Percentiles rank a stretch among this genome's conserved stretches.
phyloP scores from a whole-genome alignment of 768 basidiomycete genomes.

The Gloeophyllum trabeum region DNA sequence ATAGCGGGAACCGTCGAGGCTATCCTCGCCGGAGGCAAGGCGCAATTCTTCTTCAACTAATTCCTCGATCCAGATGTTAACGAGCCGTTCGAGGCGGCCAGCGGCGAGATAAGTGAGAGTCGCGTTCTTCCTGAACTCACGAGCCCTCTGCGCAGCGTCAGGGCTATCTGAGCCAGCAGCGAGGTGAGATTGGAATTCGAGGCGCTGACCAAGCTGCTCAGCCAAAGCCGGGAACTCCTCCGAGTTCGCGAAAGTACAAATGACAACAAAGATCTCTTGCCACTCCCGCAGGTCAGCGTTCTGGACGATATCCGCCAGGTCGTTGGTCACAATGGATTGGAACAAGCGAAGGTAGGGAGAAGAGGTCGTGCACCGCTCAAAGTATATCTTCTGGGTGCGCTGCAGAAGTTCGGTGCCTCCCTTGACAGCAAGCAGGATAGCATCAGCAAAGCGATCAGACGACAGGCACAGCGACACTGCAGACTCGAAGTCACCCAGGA shows the following conservation, averaged over 20 bases:
- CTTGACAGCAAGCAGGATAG: constrained; percentile 84
- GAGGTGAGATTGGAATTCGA: constrained; percentile 76
- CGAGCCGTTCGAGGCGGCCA: constrained; percentile 73
- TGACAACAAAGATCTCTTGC: constrained; percentile 92
- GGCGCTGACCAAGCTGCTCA: constrained; percentile 83
- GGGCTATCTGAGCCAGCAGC: constrained; percentile 33
- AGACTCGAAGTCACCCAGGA: constrained; percentile 90
- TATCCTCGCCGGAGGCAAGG: constrained; percentile 27
- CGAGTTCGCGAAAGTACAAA: constrained; percentile 84
- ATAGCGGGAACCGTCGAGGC: constrained; percentile 44
- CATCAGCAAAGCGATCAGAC: constrained; percentile 86
- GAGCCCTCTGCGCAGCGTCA: constrained; percentile 28
- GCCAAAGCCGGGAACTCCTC: constrained; percentile 83
- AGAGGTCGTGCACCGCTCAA: constrained; percentile 64
- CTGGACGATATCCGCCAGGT: constrained; percentile 88
- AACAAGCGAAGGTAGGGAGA: constrained; percentile 88
- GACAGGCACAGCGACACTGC: constrained; percentile 90
- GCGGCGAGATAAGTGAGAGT: constrained; percentile 91
- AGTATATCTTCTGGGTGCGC: constrained; percentile 88
- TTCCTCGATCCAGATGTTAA: constrained; percentile 90
- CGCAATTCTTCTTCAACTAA: constrained; percentile 72
- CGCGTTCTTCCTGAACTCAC: constrained; percentile 71
- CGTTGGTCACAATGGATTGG: constrained; percentile 88
- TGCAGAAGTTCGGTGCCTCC: constrained; percentile 82
- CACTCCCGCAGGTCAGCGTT: constrained; percentile 93